Conservation (phyloP, 148 eudicot species). For the Heliamphora exappendiculata region DNA sequence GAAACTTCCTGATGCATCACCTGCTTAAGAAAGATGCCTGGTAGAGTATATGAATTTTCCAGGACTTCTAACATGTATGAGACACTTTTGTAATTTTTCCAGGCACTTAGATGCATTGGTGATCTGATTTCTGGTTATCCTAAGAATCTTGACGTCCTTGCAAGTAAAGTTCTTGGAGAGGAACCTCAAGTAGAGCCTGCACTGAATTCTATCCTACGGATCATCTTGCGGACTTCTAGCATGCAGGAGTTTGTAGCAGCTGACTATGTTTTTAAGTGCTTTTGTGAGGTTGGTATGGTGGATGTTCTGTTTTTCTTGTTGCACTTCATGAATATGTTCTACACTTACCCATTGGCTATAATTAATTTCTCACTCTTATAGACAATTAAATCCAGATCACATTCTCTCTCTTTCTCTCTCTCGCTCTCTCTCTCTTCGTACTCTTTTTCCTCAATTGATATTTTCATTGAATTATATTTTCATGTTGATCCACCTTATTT, state of each 20-base stretch:
- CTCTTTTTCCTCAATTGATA: background rate
- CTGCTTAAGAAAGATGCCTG: background rate
- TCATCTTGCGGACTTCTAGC: constrained; percentile 81
- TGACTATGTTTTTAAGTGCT: constrained; percentile 77
- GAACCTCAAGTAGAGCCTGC: constrained; percentile 82
- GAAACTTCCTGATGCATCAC: background rate
- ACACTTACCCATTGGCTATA: background rate
- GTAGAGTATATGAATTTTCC: background rate
- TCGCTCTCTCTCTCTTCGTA: background rate
- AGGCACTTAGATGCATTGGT: constrained; percentile 84
- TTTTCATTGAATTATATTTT: constrained; percentile 4
- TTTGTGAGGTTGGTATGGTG: constrained; percentile 64
- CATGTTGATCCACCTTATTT: constrained; percentile 13
- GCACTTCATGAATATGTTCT: background rate
- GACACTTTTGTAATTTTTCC: constrained; percentile 12
- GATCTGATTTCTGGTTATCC: constrained; percentile 66
- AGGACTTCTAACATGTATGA: background rate
- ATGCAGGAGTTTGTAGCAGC: constrained; percentile 85
- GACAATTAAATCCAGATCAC: background rate
- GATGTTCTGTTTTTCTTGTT: background rate
- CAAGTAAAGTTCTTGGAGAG: constrained; percentile 83
- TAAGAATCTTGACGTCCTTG: constrained; percentile 67
- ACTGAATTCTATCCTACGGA: constrained; percentile 69
- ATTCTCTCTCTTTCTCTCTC: background rate
- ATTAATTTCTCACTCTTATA: background rate